Evolutionary conservation across 1,284 basidiomycete genomes (phyloP).

Genomic region (Tilletiopsis washingtonensis): DNA sequence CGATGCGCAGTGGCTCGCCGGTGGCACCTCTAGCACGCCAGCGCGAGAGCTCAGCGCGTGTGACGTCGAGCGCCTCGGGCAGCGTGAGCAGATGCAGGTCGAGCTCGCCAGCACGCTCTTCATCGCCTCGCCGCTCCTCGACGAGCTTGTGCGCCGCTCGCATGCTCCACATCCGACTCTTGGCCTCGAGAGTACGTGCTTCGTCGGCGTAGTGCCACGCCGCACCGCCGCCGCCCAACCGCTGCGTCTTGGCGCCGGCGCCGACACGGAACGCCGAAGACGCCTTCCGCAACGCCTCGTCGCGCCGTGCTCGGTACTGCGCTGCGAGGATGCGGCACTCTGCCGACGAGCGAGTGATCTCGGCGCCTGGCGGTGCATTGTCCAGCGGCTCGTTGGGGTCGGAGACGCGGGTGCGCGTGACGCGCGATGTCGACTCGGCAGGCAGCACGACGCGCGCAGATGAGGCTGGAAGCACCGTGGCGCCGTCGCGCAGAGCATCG

Average conservation of each 20-base stretch:
- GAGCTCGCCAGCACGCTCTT: conserved; percentile 11
- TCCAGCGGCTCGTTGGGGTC: too few species aligned
- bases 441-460: too few species aligned
- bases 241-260: conserved; percentile 14
- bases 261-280: conserved; percentile 19
- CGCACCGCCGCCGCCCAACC: conserved; percentile 16
- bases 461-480: too few species aligned
- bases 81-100: conserved; percentile 48
- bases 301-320: conserved; percentile 40
- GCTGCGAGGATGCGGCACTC: conserved; percentile 13
- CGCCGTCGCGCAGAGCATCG: too few species aligned
- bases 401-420: too few species aligned
- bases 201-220: conserved; percentile 45
- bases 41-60: conserved; percentile 33
- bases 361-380: background rate
- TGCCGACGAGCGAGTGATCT: background rate
- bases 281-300: conserved; percentile 42
- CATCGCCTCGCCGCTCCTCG: conserved; percentile 31
- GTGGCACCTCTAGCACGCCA: conserved; percentile 31
- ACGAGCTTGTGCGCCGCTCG: conserved; percentile 43
- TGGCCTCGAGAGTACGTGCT: conserved; percentile 42
- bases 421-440: too few species aligned
- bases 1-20: conserved; percentile 37
- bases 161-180: conserved; percentile 44
- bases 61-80: conserved; percentile 45